These are phyloP conservation scores for Caryopteris hybrid DNA, from an alignment of 305 asterid species.

Conservation along the genomic window DNA sequence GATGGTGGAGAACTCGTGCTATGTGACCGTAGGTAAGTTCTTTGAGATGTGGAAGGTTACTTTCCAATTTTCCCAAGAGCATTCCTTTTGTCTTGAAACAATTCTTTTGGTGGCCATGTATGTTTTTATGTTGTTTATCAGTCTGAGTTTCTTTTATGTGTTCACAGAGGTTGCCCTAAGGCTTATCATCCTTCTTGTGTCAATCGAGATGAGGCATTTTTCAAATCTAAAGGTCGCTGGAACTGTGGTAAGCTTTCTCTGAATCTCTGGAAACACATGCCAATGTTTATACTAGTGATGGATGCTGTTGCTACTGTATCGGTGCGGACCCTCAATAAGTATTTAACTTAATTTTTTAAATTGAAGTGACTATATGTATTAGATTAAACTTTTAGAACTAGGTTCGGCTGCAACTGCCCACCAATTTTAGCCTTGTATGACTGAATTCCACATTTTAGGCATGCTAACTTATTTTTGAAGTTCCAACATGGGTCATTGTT, in stretches of 20 bases:
- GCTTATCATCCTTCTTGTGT: constrained; percentile 98
- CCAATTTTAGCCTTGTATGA: neutral
- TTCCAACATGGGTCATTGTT: neutral
- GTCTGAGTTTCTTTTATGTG: constrained; percentile 15
- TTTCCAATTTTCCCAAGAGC: neutral
- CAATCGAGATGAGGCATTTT: constrained; percentile 88
- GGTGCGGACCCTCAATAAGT: neutral
- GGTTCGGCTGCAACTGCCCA: neutral
- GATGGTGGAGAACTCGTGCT: constrained; percentile 97
- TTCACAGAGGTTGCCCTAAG: constrained; percentile 89
- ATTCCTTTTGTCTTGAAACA: neutral
- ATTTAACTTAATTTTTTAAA: neutral
- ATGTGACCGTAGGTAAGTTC: constrained; percentile 82
- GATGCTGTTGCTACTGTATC: neutral
- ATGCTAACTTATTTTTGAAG: neutral
- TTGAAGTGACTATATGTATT: neutral
- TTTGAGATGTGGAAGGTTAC: constrained; percentile 12
- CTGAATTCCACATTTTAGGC: neutral
- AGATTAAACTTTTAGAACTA: neutral
- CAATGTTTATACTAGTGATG: neutral
- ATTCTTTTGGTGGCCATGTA: neutral
- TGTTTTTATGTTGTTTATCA: constrained; percentile 3
- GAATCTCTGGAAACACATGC: neutral
- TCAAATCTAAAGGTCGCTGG: constrained; percentile 92
- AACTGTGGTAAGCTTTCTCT: constrained; percentile 69